These are phyloP conservation scores for Avena atlantica DNA, from an alignment of 176 grass and related monocot species.

Conservation along the genomic window DNA sequence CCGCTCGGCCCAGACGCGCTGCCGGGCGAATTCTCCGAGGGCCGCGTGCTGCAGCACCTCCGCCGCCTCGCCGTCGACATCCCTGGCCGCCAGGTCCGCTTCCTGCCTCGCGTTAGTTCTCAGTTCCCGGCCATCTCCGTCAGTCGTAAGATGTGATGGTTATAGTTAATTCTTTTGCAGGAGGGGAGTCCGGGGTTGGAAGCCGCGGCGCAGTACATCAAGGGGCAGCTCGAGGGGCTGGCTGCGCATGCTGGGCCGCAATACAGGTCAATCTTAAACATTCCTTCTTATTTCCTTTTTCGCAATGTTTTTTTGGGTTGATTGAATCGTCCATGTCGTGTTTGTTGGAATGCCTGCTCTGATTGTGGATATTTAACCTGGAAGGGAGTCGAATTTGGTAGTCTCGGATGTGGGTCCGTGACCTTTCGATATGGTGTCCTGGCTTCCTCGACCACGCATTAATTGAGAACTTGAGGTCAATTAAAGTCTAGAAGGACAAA, in stretches of 20 bases:
- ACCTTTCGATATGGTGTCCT: constrained; percentile 9
- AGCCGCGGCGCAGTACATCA: constrained; percentile 85
- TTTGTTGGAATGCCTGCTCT: constrained; percentile 17
- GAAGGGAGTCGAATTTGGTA: neutral
- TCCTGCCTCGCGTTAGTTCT: neutral
- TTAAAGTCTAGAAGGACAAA: constrained; percentile 5
- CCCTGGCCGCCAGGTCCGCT: constrained; percentile 69
- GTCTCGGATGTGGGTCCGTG: constrained; percentile 1
- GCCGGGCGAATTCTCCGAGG: constrained; percentile 71
- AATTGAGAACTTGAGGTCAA: constrained; percentile 12
- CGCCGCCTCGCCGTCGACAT: constrained; percentile 79
- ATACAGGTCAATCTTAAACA: constrained; percentile 62
- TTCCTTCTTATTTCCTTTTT: neutral
- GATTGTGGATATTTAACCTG: constrained; percentile 5
- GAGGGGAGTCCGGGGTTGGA: constrained; percentile 86
- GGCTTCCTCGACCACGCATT: neutral
- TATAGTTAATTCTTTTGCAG: constrained; percentile 47
- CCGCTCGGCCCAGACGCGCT: constrained; percentile 70
- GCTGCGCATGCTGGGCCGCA: constrained; percentile 59
- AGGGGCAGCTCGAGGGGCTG: constrained; percentile 68
- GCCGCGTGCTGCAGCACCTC: constrained; percentile 76
- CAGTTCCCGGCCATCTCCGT: constrained; percentile 6
- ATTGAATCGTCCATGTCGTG: neutral
- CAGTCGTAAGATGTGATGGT: constrained; percentile 13
- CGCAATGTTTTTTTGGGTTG: neutral